Evolutionary conservation across 371 early-diverging fungal species (phyloP), one percentile per base, ranked within the genome.

Genomic region (Choanephora cucurbitarum): DNA sequence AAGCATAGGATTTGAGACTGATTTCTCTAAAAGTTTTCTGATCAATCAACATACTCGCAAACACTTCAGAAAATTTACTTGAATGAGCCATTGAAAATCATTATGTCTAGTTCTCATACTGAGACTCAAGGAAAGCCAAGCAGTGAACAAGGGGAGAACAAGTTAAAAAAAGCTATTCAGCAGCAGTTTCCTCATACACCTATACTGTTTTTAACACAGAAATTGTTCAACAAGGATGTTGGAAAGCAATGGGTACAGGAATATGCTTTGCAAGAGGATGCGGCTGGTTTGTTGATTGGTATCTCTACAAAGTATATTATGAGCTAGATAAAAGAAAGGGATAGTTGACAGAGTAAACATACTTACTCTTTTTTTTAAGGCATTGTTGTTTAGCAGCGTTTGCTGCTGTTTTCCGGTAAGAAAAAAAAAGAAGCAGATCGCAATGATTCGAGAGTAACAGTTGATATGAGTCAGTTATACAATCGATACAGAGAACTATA

Each of bases 21-120:
- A n/a, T 37, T 13, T 9, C 37, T 37, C 14, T 9, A 37, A 11
- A 23, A 89, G 89, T 72, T 85, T 50, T 77, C 83, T n/a, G 91
- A 91, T 55, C 74, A 82, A 5, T 84, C 74, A 48, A 81, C 83
- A 0, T 89, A 85, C 58, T 58, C 70, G 28, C 75, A 79, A 50
- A 86, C 88, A 0, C 51, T 89, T 19, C 86, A 89, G 44, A 80
- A 81, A 44, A 73, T 89, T 9, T 70, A 73, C 57, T 33, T 88
- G 6, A 72, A 83, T 43, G 67, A 83, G 28, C 90, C 91, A 4
- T 56, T 62, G 14, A 84, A 88, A 68, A 87, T 87, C 58, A 14
- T 63, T 13, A 17, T 63, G 34, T 33, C 48, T 8, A 18, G 17
- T 18, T 32, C 31, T 34, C 28, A 44, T 13, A 44, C 32, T 17